Conservation (phyloP, 495 filamentous ascomycete species). For the Endocarpon pusillum region DNA sequence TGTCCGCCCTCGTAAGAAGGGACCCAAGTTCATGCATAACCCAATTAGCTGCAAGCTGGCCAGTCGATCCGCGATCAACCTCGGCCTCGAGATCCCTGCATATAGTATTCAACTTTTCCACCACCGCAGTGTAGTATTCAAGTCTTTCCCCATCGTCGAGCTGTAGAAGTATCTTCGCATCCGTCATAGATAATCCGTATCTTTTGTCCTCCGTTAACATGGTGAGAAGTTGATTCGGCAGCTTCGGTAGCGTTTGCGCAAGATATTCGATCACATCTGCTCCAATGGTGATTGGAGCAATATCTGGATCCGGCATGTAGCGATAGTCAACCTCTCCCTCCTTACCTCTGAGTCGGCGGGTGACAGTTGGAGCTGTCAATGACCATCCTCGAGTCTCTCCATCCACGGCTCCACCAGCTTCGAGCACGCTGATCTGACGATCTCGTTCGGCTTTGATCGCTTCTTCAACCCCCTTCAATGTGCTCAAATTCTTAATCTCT, state of each 20-base stretch:
- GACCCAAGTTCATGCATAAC: conserved; percentile 82
- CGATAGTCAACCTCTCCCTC: conserved; percentile 95
- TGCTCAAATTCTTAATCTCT: conserved; percentile 95
- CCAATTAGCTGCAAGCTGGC: conserved; percentile 43
- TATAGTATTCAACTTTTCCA: conserved; percentile 33
- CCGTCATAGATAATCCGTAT: conserved; percentile 60
- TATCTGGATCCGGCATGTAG: conserved; percentile 96
- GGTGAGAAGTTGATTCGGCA: conserved; percentile 52
- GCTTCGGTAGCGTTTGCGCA: conserved; percentile 36
- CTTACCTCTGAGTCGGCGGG: conserved; percentile 63
- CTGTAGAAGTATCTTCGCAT: conserved; percentile 64
- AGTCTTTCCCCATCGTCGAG: conserved; percentile 67
- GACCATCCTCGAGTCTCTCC: conserved; percentile 94
- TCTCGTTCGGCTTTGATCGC: conserved; percentile 82
- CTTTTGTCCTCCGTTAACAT: conserved; percentile 30
- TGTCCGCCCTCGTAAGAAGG: conserved; percentile 37
- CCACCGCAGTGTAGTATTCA: conserved; percentile 67
- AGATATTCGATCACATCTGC: conserved; percentile 49
- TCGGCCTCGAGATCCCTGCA: conserved; percentile 17
- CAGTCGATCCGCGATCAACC: conserved; percentile 11
- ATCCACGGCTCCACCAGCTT: conserved; percentile 57
- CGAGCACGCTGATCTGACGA: conserved; percentile 67
- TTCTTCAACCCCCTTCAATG: conserved; percentile 86
- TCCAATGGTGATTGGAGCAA: conserved; percentile 62
- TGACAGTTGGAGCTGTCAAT: conserved; percentile 58